A percentile compares a stretch with the other conserved stretches of the same genome.
These are phyloP conservation scores for Microcera coccophila DNA, from an alignment of 2,329 filamentous ascomycete species.

Conservation along the genomic window DNA sequence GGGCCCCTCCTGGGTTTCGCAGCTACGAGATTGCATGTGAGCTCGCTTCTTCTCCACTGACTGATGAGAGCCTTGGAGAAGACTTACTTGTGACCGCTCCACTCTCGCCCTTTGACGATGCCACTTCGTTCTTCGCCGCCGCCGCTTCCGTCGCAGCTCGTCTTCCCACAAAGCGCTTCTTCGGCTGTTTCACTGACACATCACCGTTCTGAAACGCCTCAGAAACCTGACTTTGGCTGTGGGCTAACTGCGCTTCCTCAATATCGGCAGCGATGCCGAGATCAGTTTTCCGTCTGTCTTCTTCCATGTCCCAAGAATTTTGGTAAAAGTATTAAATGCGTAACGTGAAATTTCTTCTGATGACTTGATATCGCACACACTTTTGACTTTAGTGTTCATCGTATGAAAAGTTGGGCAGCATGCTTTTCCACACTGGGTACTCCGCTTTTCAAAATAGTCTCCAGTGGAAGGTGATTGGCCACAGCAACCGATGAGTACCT, in stretches of 20 bases:
- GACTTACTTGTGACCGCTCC: constrained; percentile 50
- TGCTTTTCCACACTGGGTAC: constrained; percentile 1
- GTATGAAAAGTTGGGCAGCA: neutral
- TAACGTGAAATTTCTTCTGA: neutral
- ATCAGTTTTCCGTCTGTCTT: constrained; percentile 67
- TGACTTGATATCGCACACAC: neutral
- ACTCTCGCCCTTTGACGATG: constrained; percentile 24
- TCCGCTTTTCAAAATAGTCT: too few species aligned
- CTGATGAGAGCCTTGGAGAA: constrained; percentile 1
- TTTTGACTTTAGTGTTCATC: neutral
- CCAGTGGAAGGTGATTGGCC: too few species aligned
- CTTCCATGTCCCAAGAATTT: constrained; percentile 56
- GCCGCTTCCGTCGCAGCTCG: constrained; percentile 65
- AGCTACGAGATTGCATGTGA: constrained; percentile 49
- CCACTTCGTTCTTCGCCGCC: constrained; percentile 39
- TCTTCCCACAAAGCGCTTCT: constrained; percentile 86
- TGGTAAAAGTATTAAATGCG: too few species aligned
- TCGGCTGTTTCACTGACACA: constrained; percentile 64
- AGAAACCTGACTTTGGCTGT: constrained; percentile 25
- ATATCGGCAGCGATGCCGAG: constrained; percentile 66
- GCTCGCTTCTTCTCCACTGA: constrained; percentile 6
- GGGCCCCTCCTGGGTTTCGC: constrained; percentile 68
- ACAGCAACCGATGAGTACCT: too few species aligned
- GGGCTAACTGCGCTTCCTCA: constrained; percentile 44
- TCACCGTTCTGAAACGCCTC: constrained; percentile 36